Evolutionary conservation across 2,329 filamentous ascomycete species (phyloP).

Genomic region (Colletotrichum sp.): DNA sequence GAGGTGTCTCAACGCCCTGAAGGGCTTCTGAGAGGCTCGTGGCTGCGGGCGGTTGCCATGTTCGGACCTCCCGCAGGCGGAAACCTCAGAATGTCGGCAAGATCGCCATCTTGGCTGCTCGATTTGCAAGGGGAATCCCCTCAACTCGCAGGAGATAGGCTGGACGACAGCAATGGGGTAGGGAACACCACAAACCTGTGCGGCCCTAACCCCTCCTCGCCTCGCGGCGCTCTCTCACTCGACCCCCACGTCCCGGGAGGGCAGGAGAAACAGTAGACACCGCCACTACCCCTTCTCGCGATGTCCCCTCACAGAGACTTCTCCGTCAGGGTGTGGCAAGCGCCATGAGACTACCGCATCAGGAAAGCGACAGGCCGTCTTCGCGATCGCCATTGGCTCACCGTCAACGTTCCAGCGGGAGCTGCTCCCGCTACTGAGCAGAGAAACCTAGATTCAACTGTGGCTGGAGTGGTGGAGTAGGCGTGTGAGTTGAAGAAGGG

Average conservation of each 20-base stretch:
- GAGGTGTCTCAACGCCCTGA: background rate
- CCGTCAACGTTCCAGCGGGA: constrained; percentile 11
- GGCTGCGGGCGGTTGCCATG: background rate
- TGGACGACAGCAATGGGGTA: background rate
- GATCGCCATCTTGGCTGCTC: background rate
- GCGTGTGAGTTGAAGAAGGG: background rate
- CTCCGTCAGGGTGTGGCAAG: background rate
- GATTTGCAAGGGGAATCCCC: background rate
- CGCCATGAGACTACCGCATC: constrained; percentile 11
- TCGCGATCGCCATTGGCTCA: constrained; percentile 17
- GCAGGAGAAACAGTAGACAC: background rate
- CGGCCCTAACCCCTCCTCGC: background rate
- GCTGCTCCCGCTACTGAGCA: background rate
- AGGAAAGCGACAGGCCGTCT: constrained; percentile 12
- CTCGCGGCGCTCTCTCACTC: background rate
- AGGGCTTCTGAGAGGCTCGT: background rate
- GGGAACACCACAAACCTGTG: background rate
- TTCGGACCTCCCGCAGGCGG: background rate
- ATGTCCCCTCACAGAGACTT: background rate
- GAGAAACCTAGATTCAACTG: background rate
- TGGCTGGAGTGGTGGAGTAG: constrained; percentile 10
- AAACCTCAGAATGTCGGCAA: background rate
- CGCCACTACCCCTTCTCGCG: background rate
- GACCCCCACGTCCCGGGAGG: background rate
- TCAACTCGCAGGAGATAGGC: background rate